phyloP scores from a whole-genome alignment of 2,329 filamentous ascomycete genomes.

The Phymatotrichopsis omnivora region DNA sequence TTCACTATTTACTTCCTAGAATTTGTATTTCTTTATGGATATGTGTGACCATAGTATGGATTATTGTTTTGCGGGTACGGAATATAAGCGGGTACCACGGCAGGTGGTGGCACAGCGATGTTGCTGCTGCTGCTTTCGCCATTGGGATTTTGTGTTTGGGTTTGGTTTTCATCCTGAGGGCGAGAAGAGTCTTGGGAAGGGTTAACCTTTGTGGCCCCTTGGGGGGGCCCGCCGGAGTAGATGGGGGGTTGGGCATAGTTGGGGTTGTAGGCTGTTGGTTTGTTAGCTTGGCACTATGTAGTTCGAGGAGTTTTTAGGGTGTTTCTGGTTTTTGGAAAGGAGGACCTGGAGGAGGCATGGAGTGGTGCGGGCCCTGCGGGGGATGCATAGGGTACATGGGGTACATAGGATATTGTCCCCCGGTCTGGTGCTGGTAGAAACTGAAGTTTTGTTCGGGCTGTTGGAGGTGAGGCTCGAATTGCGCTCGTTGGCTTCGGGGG shows the following conservation, averaged over 20 bases:
- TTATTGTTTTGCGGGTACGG: slow-evolving; percentile 1
- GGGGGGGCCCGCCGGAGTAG: slow-evolving; percentile 43
- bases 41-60: not conserved
- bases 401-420: slow-evolving; percentile 34
- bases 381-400: slow-evolving; percentile 47
- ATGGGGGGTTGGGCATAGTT: slow-evolving; percentile 44
- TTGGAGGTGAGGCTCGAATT: slow-evolving; percentile 44
- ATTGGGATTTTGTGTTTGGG: slow-evolving; percentile 5
- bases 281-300: too few relatives aligned
- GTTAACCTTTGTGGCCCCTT: slow-evolving; percentile 45
- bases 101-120: slow-evolving; percentile 14
- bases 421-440: slow-evolving; percentile 37
- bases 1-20: not conserved
- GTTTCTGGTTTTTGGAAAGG: too few relatives aligned
- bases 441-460: slow-evolving; percentile 37
- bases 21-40: not conserved
- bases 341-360: not conserved
- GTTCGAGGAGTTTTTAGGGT: too few relatives aligned
- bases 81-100: slow-evolving; percentile 8
- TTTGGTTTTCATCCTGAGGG: slow-evolving; percentile 13
- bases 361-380: slow-evolving; percentile 36
- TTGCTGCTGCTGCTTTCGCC: slow-evolving; percentile 15
- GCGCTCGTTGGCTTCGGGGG: slow-evolving; percentile 40
- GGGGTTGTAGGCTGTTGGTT: slow-evolving; percentile 48
- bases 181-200: slow-evolving; percentile 40